Percentiles rank a stretch among this genome's conserved stretches.
Evolutionary conservation across 2,329 filamentous ascomycete genomes (phyloP).

Genomic region (Curvularia verruculosa): DNA sequence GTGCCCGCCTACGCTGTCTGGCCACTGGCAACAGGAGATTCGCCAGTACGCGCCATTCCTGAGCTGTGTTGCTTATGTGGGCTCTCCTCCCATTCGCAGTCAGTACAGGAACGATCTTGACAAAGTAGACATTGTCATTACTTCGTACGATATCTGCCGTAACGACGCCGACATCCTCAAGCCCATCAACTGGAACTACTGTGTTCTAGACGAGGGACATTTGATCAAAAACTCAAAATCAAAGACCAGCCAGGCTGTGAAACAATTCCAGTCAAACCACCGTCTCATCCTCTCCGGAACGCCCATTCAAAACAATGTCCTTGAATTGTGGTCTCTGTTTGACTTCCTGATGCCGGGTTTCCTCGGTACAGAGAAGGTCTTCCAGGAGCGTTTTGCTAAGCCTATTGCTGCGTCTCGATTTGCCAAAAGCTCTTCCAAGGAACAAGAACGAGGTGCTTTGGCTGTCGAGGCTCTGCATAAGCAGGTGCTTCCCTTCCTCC

Average conservation of each 20-base stretch:
- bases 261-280: slow-evolving; percentile 87
- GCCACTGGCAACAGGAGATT: slow-evolving; percentile 98
- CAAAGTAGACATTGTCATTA: slow-evolving; percentile 90
- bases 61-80: slow-evolving; percentile 86
- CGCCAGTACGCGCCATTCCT: slow-evolving; percentile 95
- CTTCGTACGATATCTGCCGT: slow-evolving; percentile 96
- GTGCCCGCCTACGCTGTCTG: slow-evolving; percentile 92
- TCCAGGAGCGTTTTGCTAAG: slow-evolving; percentile 91
- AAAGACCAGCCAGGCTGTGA: slow-evolving; percentile 92
- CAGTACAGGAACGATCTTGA: slow-evolving; percentile 72
- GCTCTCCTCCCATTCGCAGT: slow-evolving; percentile 79
- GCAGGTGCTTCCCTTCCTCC: slow-evolving; percentile 93
- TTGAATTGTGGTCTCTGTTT: slow-evolving; percentile 97
- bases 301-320: slow-evolving; percentile 95
- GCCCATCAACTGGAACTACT: slow-evolving; percentile 93
- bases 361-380: slow-evolving; percentile 94
- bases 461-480: slow-evolving; percentile 99
- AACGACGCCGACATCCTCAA: slow-evolving; percentile 89
- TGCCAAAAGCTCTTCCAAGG: slow-evolving; percentile 96
- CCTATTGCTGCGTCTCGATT: slow-evolving; percentile 93
- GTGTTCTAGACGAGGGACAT: slow-evolving; percentile 95
- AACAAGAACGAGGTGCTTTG: slow-evolving; percentile 94
- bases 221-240: slow-evolving; percentile 98
- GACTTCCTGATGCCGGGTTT: slow-evolving; percentile 99
- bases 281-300: slow-evolving; percentile 95